phyloP scores from a whole-genome alignment of 2,329 filamentous ascomycete genomes.

The Trichoderma atroviride region DNA sequence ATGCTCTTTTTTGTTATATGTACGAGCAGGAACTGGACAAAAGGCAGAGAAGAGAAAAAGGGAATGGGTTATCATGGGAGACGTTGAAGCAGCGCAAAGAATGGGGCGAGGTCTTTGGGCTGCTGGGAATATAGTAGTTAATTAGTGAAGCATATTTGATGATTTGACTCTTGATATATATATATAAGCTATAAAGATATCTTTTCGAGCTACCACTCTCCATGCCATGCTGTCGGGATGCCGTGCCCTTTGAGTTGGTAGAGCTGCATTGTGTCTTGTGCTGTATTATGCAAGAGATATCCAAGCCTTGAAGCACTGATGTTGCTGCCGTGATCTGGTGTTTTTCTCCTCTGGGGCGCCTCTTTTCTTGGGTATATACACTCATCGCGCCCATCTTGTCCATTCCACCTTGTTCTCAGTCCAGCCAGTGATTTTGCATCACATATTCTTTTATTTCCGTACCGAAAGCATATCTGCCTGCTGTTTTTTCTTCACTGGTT shows the following conservation, averaged over 20 bases:
- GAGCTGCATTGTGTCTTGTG: not conserved
- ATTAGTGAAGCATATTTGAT: conserved; percentile 22
- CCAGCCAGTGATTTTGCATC: not conserved
- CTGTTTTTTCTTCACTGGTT: conserved; percentile 24
- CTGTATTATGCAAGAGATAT: not conserved
- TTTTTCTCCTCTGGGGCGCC: not conserved
- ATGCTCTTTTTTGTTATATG: conserved; percentile 1
- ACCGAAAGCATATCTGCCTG: not conserved
- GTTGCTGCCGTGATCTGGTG: not conserved
- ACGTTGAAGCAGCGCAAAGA: not conserved
- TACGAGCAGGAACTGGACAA: not conserved
- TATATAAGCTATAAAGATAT: conserved; percentile 21
- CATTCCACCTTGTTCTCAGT: not conserved
- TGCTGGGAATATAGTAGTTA: conserved; percentile 23
- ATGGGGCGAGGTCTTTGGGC: not conserved
- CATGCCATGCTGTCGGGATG: not conserved
- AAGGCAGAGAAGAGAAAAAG: not conserved
- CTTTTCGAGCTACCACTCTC: not conserved
- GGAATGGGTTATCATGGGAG: not conserved
- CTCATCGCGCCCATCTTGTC: not conserved
- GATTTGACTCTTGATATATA: conserved; percentile 8
- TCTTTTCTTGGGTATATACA: not conserved
- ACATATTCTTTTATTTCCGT: not conserved
- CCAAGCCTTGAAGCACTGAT: not conserved
- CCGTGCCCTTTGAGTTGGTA: not conserved